A percentile compares a stretch with the other conserved stretches of the same genome.
phyloP scores from a whole-genome alignment of 1,139 yeast genomes.

The Suhomyces chickasaworum region DNA sequence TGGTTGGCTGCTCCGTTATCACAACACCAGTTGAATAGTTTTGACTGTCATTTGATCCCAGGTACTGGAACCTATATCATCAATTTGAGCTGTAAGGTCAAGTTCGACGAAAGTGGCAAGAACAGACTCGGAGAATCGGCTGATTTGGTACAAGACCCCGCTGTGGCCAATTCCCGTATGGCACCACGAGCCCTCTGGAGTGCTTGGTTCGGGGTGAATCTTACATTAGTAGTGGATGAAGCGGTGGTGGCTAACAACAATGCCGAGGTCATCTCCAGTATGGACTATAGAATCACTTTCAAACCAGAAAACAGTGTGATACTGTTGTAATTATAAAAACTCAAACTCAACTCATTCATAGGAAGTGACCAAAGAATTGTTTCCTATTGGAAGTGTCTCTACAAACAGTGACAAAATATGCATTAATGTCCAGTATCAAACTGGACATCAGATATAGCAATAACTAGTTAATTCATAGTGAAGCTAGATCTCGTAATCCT shows the following conservation, averaged over 20 bases:
- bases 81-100: constrained; percentile 62
- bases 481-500: constrained; percentile 9
- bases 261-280: constrained; percentile 52
- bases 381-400: neutral
- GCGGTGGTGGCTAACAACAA: constrained; percentile 44
- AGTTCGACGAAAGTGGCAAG: constrained; percentile 73
- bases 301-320: constrained; percentile 60
- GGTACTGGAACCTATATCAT: constrained; percentile 60
- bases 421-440: neutral
- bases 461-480: neutral
- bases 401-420: neutral
- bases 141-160: constrained; percentile 34
- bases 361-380: neutral
- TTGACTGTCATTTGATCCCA: constrained; percentile 72
- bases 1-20: constrained; percentile 67
- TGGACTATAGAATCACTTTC: constrained; percentile 67
- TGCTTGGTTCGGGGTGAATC: constrained; percentile 66
- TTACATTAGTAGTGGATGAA: constrained; percentile 62
- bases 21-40: constrained; percentile 61
- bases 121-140: constrained; percentile 65
- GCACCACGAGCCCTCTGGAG: constrained; percentile 54
- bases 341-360: neutral
- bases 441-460: neutral
- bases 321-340: too few relatives aligned
- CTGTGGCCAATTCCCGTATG: constrained; percentile 16